phyloP scores from a whole-genome alignment of 1,139 yeast species.

The Trichomonascaceae sp. region DNA sequence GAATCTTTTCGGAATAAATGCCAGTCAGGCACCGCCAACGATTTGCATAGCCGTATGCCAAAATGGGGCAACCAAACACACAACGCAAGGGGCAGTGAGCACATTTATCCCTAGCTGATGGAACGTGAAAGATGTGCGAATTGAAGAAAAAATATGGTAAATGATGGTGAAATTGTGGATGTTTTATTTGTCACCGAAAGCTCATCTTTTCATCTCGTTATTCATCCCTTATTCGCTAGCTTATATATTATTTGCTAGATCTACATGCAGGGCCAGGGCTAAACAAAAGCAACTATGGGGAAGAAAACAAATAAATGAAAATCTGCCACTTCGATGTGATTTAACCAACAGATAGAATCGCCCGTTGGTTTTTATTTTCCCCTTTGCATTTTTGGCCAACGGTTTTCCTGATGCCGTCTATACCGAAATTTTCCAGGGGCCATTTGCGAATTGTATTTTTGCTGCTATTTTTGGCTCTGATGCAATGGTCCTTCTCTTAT shows the following conservation, averaged over 20 bases:
- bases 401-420: background rate
- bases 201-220: too few species aligned
- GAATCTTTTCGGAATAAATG: background rate
- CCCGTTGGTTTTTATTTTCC: background rate
- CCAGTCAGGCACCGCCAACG: background rate
- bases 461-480: background rate
- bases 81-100: background rate
- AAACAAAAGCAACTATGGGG: background rate
- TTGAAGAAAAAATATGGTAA: background rate
- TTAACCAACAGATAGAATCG: background rate
- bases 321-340: background rate
- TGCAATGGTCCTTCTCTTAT: background rate
- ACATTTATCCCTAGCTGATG: background rate
- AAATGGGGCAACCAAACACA: background rate
- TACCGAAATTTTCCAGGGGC: background rate
- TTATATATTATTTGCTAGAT: background rate
- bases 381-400: background rate
- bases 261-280: background rate
- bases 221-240: background rate
- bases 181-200: background rate
- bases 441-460: background rate
- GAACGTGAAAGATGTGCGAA: background rate
- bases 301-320: background rate
- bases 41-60: background rate
- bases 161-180: background rate